Evolutionary conservation across 345 rosid genomes (phyloP).

Genomic region (Citrus reticulata): DNA sequence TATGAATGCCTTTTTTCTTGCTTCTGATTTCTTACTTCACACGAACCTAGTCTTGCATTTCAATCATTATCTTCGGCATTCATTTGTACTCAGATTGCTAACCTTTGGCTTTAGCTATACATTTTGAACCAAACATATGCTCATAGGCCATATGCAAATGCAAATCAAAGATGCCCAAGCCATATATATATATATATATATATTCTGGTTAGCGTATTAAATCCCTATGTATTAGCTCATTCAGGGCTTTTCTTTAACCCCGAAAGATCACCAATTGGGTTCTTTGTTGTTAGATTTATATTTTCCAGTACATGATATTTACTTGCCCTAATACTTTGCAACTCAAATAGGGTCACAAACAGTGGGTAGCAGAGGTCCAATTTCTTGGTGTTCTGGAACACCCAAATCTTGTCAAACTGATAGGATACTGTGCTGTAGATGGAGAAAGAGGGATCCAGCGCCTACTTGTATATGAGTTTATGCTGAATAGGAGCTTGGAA

Average conservation of each 20-base stretch:
- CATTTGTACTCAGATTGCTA: background rate
- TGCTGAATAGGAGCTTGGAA: slow-evolving; percentile 79
- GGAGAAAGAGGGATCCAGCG: slow-evolving; percentile 73
- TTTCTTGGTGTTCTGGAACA: slow-evolving; percentile 81
- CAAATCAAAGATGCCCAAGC: no score
- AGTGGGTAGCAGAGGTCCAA: slow-evolving; percentile 91
- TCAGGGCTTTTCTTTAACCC: background rate
- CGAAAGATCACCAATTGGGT: no score
- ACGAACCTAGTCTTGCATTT: background rate
- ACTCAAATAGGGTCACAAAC: slow-evolving; percentile 71
- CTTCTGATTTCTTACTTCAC: background rate
- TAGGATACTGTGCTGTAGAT: slow-evolving; percentile 79
- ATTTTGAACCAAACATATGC: background rate
- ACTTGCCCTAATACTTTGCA: background rate
- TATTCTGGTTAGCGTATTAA: no score
- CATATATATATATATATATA: no score
- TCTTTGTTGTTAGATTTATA: background rate
- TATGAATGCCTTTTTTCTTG: no score
- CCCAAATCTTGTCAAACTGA: slow-evolving; percentile 76
- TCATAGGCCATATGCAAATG: no score
- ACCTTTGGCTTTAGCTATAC: background rate
- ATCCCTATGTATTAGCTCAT: background rate
- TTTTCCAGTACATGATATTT: background rate
- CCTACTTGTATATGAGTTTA: slow-evolving; percentile 72
- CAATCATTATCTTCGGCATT: background rate